A percentile compares a stretch with the other conserved stretches of the same genome.
Evolutionary conservation across 2,329 filamentous ascomycete species (phyloP).

Genomic region (Colletotrichum chrysophilum): DNA sequence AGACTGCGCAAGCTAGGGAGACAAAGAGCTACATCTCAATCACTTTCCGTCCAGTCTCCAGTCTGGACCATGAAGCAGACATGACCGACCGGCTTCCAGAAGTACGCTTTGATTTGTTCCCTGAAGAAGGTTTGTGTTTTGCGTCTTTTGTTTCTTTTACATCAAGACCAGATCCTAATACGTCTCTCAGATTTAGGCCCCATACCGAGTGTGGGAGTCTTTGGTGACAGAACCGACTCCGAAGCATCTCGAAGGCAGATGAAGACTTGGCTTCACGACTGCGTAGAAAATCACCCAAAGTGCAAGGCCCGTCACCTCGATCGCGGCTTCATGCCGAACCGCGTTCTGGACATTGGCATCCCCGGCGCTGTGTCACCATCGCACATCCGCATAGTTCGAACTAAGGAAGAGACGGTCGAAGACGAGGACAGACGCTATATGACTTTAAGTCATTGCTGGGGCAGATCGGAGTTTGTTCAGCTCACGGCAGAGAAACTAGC

Average conservation of each 20-base stretch:
- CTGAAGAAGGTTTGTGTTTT: neutral
- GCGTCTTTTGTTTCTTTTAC: too few species aligned
- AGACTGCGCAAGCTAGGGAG: neutral
- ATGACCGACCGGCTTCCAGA: neutral
- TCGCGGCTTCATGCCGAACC: slow-evolving; percentile 6
- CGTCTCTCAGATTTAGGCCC: neutral
- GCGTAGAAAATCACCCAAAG: neutral
- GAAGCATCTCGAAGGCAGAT: neutral
- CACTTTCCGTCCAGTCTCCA: neutral
- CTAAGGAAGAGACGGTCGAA: neutral
- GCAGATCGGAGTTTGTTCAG: neutral
- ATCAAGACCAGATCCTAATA: neutral
- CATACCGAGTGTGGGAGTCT: neutral
- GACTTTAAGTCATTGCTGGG: slow-evolving; percentile 29
- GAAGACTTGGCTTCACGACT: slow-evolving; percentile 18
- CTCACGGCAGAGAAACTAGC: neutral
- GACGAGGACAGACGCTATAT: neutral
- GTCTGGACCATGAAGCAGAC: neutral
- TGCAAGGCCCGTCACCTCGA: neutral
- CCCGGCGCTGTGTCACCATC: neutral
- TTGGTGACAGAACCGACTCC: neutral
- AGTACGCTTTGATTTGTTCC: neutral
- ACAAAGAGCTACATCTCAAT: neutral
- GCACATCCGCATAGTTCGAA: neutral
- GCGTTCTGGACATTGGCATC: slow-evolving; percentile 15